Evolutionary conservation across 139 green algal species (phyloP), one percentile per base, ranked within the genome.

Genomic region (Picochlorum sp.): DNA sequence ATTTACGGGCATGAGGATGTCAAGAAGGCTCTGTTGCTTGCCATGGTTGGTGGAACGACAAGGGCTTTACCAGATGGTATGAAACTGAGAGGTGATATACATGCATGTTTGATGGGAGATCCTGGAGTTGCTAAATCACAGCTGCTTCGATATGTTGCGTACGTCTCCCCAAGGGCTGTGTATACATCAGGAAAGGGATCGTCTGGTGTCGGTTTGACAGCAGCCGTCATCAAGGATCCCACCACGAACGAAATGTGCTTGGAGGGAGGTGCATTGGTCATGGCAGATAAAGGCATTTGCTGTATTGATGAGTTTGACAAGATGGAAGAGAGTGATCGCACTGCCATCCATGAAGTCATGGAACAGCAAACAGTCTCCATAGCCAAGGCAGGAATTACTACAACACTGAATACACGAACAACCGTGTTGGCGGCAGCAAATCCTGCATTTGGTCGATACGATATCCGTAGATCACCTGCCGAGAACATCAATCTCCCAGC

Each of bases 261-360:
- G 62, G 94, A 99, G 72, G 94, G 94, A 23, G 94, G 94, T 26
- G 94, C 94, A 5, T 83, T 98, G 58, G 94, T 99, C 60, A 83
- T 99, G 62, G 94, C 94, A 3, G 94, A 99, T 80, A 65, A 66
- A 65, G 94, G 94, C 62, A 92, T 99, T 63, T 99, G 94, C 81
- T 96, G 90, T 78, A 99, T 99, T 57, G 94, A 99, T 59, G 94
- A 99, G 81, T 99, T 99, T 78, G 94, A 99, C 78, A 99, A 99
- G 80, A 99, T 99, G 94, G 94, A 99, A 63, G 94, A 99, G 65
- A 68, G 67, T 10, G 94, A 99, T 80, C 78, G 94, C 13, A 99
- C 94, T 6, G 90, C 95, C 57, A 98, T 99, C 52, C 93, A 99
- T 70, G 93, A 99, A 86, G 88, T 94, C 44, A 95, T 95, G 90